Evolutionary conservation across 768 basidiomycete species (phyloP), one percentile per base, ranked within the genome.

Genomic region (Boletus patriciae): DNA sequence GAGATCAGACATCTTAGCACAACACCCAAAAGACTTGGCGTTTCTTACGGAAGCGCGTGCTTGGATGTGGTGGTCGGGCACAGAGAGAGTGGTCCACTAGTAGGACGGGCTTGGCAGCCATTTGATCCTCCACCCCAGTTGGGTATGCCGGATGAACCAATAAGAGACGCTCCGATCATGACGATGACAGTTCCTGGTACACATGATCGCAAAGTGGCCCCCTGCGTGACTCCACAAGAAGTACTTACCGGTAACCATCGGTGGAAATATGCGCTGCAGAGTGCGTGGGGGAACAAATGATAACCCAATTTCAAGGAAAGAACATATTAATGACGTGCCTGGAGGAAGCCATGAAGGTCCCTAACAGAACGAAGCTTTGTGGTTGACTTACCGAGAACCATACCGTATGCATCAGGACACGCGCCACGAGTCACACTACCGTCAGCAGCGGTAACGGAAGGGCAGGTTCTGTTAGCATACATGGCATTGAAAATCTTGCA

Each of bases 111-210:
- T 46, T 77, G 73, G 67, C 92, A 94, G 56, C 80, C 80, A 59
- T 90, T 91, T 8, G 87, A 85, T 16, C 92, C 91, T 33, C 91
- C 91, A 42, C 86, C 92, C 92, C 92, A 94, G 70, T 92, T 85
- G 11, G 80, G 80, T 43, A 88, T 82, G 4, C 91, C 91, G 8
- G 86, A 88, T 1, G 77, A 73, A 40, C 90, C 90, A 49, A 94
- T 79, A 34, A 94, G 80, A 0, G 86, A 86, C 0, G 86, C 84
- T 3, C 92, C 90, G 55, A 93, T 92, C 77, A 92, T 76, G 25
- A 94, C 73, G 59, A 93, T 83, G 50, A 92, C 90, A 2, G 85
- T 86, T 46, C 91, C 89, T 84, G 55, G 1, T 36, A 23, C 23
- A 13, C 46, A 27, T 13, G 34, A 40, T 33, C 16, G 18, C 29